phyloP scores from a whole-genome alignment of 176 grass and related monocot species.

The Eleusine coracana region DNA sequence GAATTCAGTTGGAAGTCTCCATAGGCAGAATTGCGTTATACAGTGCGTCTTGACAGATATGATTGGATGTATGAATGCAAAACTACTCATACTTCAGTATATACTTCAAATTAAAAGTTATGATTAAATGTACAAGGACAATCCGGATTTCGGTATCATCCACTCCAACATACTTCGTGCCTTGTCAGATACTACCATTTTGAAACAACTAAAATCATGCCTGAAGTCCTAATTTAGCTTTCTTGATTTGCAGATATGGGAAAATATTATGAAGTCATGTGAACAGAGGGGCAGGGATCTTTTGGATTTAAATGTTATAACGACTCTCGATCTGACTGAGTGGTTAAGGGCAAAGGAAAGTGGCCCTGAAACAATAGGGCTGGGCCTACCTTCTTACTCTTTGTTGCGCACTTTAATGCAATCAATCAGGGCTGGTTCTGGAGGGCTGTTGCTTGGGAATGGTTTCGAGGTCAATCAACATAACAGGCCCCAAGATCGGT shows the following conservation, averaged over 20 bases:
- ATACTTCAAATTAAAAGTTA: background rate
- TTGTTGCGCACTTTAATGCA: slow-evolving; percentile 56
- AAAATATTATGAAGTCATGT: slow-evolving; percentile 66
- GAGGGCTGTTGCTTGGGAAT: slow-evolving; percentile 58
- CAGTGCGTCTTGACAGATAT: background rate
- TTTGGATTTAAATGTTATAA: slow-evolving; percentile 70
- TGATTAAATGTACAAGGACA: background rate
- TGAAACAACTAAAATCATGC: background rate
- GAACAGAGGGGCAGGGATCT: slow-evolving; percentile 69
- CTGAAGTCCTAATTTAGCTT: slow-evolving; percentile 23
- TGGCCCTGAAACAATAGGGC: slow-evolving; percentile 58
- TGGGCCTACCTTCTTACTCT: slow-evolving; percentile 70
- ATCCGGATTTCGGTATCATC: background rate
- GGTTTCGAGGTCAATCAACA: slow-evolving; percentile 65
- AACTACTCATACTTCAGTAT: background rate
- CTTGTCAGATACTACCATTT: background rate
- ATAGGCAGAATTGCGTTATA: background rate
- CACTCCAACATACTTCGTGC: background rate
- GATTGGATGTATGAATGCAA: background rate
- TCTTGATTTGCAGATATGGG: slow-evolving; percentile 62
- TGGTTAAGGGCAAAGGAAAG: slow-evolving; percentile 70
- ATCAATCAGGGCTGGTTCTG: slow-evolving; percentile 63
- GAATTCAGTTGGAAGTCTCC: background rate
- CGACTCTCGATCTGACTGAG: slow-evolving; percentile 48
- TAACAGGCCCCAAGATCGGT: slow-evolving; percentile 72